Percentiles rank a stretch among this genome's conserved stretches.
Evolutionary conservation across 495 filamentous ascomycete species (phyloP).

Genomic region (Penicillium roqueforti): DNA sequence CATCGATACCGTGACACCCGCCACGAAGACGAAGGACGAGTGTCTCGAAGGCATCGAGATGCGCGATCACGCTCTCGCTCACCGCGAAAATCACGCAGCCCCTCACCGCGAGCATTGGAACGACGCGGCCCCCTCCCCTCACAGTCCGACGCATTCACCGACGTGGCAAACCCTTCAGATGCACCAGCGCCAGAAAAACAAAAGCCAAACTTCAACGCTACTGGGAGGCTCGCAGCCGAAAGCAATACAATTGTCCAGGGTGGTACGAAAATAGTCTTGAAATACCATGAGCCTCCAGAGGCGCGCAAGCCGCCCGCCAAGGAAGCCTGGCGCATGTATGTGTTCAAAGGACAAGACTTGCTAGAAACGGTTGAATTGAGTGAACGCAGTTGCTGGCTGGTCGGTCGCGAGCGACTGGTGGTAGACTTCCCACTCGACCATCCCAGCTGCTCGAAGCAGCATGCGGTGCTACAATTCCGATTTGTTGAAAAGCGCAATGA

Average conservation of each 20-base stretch:
- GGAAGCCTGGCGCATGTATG: conserved; percentile 81
- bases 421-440: conserved; percentile 84
- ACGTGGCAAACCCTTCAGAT: conserved; percentile 34
- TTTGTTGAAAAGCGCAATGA: conserved; percentile 78
- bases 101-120: conserved; percentile 24
- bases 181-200: conserved; percentile 59
- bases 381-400: conserved; percentile 79
- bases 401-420: conserved; percentile 74
- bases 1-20: conserved; percentile 30
- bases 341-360: conserved; percentile 82
- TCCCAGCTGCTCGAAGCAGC: conserved; percentile 88
- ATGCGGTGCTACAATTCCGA: conserved; percentile 92
- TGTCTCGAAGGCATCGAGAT: conserved; percentile 27
- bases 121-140: conserved; percentile 62
- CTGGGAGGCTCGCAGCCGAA: conserved; percentile 79
- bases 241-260: conserved; percentile 75
- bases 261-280: conserved; percentile 63
- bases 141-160: conserved; percentile 64
- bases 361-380: conserved; percentile 75
- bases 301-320: conserved; percentile 79
- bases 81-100: conserved; percentile 29
- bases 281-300: conserved; percentile 94
- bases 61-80: conserved; percentile 32
- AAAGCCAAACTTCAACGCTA: conserved; percentile 79
- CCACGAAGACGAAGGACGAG: conserved; percentile 21